Percentiles rank a stretch among this genome's conserved stretches.
Conservation (phyloP, 2,329 filamentous ascomycete genomes). For the Didymella pinodella region DNA sequence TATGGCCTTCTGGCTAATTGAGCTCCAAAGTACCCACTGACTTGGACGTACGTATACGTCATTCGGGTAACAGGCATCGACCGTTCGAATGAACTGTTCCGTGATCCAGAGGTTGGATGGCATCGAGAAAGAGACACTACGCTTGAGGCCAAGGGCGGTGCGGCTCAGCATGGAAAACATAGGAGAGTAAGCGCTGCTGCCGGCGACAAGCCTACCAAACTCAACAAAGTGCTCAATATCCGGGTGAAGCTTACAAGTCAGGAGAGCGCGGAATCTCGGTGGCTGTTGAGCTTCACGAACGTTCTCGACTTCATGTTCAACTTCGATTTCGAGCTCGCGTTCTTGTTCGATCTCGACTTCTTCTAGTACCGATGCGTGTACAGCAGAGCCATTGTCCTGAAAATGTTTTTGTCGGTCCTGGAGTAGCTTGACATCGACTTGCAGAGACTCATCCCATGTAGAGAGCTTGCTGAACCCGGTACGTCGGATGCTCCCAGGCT, state of each 20-base stretch:
- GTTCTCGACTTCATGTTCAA: slow-evolving; percentile 54
- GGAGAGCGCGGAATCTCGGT: slow-evolving; percentile 50
- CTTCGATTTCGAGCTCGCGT: slow-evolving; percentile 64
- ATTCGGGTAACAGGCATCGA: slow-evolving; percentile 49
- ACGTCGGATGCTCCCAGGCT: slow-evolving; percentile 36
- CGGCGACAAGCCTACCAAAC: slow-evolving; percentile 55
- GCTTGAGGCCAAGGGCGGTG: slow-evolving; percentile 51
- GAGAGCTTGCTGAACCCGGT: slow-evolving; percentile 13
- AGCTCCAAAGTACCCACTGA: slow-evolving; percentile 69
- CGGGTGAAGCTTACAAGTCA: slow-evolving; percentile 58
- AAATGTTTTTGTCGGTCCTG: slow-evolving; percentile 46
- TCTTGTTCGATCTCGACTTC: slow-evolving; percentile 57
- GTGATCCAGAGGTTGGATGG: slow-evolving; percentile 51
- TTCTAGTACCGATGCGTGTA: slow-evolving; percentile 62
- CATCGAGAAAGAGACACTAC: slow-evolving; percentile 33
- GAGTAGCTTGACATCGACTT: slow-evolving; percentile 48
- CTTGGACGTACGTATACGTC: slow-evolving; percentile 60
- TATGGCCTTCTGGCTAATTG: slow-evolving; percentile 57
- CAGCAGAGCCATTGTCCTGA: slow-evolving; percentile 56
- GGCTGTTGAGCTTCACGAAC: slow-evolving; percentile 64
- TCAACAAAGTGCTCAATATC: slow-evolving; percentile 57
- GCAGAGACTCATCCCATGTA: slow-evolving; percentile 36
- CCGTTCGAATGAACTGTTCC: slow-evolving; percentile 59
- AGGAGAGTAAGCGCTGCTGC: slow-evolving; percentile 50
- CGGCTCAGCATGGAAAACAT: slow-evolving; percentile 55